phyloP scores from a whole-genome alignment of 306 rosid genomes.

The Dryas octopetala region DNA sequence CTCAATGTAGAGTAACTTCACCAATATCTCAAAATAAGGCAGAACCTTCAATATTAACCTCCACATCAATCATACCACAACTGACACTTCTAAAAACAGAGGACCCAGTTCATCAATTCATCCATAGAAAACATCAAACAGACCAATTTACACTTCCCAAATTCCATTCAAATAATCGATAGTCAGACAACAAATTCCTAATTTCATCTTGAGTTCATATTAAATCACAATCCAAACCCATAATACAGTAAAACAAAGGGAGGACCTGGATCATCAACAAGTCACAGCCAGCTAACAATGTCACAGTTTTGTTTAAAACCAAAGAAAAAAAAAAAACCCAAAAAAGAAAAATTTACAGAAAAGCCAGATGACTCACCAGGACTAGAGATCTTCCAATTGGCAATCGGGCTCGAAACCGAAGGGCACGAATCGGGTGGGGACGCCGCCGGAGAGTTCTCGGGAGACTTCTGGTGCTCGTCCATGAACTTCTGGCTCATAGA shows the following conservation, averaged over 20 bases:
- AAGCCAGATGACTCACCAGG: conserved; percentile 47
- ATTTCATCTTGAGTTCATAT: neutral
- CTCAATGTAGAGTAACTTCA: neutral
- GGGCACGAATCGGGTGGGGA: conserved; percentile 35
- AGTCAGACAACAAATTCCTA: too few species aligned
- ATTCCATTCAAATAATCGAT: too few species aligned
- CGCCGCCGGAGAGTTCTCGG: conserved; percentile 28
- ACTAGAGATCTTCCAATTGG: conserved; percentile 87
- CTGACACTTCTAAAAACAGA: too few species aligned
- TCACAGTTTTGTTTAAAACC: neutral
- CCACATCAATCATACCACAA: too few species aligned
- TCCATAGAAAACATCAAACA: too few species aligned
- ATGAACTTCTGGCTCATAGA: conserved; percentile 74
- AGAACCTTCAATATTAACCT: too few species aligned
- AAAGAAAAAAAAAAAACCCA: neutral
- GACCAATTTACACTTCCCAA: too few species aligned
- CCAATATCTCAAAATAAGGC: too few species aligned
- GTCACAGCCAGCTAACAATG: neutral
- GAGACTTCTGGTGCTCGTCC: conserved; percentile 48
- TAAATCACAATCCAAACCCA: neutral
- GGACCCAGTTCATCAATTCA: too few species aligned
- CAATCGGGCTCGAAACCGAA: conserved; percentile 45
- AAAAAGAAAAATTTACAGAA: neutral
- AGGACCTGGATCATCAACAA: neutral
- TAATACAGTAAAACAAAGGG: too few species aligned